These are phyloP conservation scores for Firmiana major DNA, from an alignment of 345 rosid genomes.

Conservation along the genomic window DNA sequence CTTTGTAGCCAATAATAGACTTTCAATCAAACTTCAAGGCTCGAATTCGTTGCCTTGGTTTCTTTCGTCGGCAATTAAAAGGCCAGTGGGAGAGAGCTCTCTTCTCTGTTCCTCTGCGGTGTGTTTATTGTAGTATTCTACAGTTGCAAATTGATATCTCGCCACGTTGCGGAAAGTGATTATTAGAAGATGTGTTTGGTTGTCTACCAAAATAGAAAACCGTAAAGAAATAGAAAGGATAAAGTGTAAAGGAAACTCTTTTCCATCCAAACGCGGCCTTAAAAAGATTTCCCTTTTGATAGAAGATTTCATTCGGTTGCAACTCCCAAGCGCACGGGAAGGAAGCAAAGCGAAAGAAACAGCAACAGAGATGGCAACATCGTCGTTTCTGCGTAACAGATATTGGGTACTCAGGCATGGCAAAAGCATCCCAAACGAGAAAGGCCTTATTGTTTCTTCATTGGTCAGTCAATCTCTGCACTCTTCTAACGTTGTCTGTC, in stretches of 20 bases:
- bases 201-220: no score
- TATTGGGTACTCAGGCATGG: constrained; percentile 88
- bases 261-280: not conserved
- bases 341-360: not conserved
- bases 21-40: not conserved
- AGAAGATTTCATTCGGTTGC: not conserved
- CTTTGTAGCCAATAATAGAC: not conserved
- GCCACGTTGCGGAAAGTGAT: not conserved
- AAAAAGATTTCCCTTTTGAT: no score
- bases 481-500: not conserved
- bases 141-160: not conserved
- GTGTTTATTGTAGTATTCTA: constrained; percentile 1
- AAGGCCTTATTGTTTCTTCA: constrained; percentile 74
- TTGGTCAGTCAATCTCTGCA: constrained; percentile 39
- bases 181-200: no score
- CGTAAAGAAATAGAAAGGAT: no score
- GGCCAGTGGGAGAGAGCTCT: not conserved
- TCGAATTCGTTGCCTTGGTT: not conserved
- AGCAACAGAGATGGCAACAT: constrained; percentile 28
- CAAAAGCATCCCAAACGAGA: constrained; percentile 89
- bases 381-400: constrained; percentile 41
- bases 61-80: not conserved
- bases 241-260: not conserved
- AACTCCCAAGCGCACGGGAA: not conserved
- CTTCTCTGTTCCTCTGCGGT: constrained; percentile 1